Base-by-base conservation (phyloP, 805 yeast genomes). In the Metschnikowia noctiluminum region DNA sequence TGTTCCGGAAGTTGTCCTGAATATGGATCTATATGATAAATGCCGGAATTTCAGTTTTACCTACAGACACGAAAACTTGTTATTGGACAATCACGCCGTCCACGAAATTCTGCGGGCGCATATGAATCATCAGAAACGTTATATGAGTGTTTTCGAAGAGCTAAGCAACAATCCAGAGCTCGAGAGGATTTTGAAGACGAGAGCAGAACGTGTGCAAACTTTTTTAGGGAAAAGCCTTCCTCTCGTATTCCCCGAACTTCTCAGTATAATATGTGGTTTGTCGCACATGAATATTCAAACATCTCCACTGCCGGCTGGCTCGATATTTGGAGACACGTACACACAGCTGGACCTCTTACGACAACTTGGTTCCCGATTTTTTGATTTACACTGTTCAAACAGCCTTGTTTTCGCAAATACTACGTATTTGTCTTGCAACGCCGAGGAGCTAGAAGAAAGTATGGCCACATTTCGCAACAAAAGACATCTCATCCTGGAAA, bases 231-330 rank as follows among this genome's bases (percentile, higher is more conserved):
- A 42, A 2, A 53, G 52, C n/a, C 58, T 64, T 26, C 57, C 57
- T 10, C 51, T 66, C 10, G 62, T 52, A 58, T 44, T 60, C 11
- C 51, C 55, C 28, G 75, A 70, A 46, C 59, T 56, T 9, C 32
- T 63, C 6, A 47, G 62, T 31, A 57, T 70, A 2, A 39, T 68
- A 6, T 62, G 67, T 50, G 76, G 75, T 0, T 51, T 60, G 15
- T 57, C 70, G 35, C 59, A 64, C 21, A 50, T 62, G 42, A 49
- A 49, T 15, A 43, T 56, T 5, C 38, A 45, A 30, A 44, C 49
- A 30, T 44, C 49, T 15, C 32, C 47, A 30, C 28, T 37, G 38
- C 42, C 53, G 46, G 44, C 48, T 37, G 52, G 52, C 44, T 37
- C 50, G 39, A 35, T 40, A 32, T 43, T 40, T 32, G 43, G 49